These are phyloP conservation scores for Glarea lozoyensis DNA, from an alignment of 495 filamentous ascomycete genomes.

Conservation along the genomic window DNA sequence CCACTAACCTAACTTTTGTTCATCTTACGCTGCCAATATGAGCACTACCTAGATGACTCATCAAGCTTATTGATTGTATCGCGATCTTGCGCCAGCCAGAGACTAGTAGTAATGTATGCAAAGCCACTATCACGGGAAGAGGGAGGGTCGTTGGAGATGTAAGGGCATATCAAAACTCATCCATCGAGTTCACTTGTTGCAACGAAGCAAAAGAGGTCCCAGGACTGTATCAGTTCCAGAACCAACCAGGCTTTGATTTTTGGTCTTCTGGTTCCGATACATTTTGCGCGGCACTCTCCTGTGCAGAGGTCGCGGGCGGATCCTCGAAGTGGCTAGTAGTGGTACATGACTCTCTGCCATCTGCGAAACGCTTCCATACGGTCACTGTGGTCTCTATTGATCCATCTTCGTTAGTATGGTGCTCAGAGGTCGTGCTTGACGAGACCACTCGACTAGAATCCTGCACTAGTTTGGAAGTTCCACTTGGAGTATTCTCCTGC, in stretches of 20 bases:
- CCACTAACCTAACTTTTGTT: too few relatives aligned
- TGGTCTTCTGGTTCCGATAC: not conserved
- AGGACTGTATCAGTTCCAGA: constrained; percentile 15
- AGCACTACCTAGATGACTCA: too few relatives aligned
- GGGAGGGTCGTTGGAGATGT: too few relatives aligned
- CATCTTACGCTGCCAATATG: too few relatives aligned
- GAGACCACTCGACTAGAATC: constrained; percentile 35
- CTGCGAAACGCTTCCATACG: constrained; percentile 50
- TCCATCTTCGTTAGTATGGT: constrained; percentile 46
- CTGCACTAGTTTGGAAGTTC: constrained; percentile 9
- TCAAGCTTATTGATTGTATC: too few relatives aligned
- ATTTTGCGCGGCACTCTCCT: not conserved
- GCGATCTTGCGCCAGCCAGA: too few relatives aligned
- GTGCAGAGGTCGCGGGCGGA: not conserved
- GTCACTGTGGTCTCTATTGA: constrained; percentile 51
- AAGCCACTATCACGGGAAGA: too few relatives aligned
- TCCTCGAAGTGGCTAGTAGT: constrained; percentile 23
- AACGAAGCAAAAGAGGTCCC: too few relatives aligned
- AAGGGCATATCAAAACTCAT: too few relatives aligned
- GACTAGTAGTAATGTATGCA: too few relatives aligned
- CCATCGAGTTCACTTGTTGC: too few relatives aligned
- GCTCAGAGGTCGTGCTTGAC: constrained; percentile 48
- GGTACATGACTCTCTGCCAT: constrained; percentile 53
- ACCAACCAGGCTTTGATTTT: constrained; percentile 13
- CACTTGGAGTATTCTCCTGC: not conserved